Evolutionary conservation across 257 asterid genomes (phyloP).

Genomic region (Solanum neorickii): DNA sequence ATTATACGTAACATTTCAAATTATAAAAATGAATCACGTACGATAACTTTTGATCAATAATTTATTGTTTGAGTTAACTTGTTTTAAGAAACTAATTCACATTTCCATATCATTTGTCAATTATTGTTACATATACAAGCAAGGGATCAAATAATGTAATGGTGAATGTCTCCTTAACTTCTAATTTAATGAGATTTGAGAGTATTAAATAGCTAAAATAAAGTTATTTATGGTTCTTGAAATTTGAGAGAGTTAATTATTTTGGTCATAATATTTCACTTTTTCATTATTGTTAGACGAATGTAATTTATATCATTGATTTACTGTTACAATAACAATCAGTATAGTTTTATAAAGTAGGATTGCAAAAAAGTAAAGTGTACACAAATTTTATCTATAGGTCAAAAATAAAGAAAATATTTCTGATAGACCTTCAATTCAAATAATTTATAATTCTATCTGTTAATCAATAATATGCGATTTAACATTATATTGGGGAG

Average conservation of each 20-base stretch:
- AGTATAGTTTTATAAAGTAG: too few relatives aligned
- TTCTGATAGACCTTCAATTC: not conserved
- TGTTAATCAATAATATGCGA: not conserved
- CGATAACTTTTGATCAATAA: not conserved
- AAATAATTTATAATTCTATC: too few relatives aligned
- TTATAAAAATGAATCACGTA: not conserved
- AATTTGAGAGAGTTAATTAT: not conserved
- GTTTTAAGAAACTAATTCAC: not conserved
- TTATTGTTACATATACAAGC: not conserved
- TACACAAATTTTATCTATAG: too few relatives aligned
- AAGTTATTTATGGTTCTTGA: not conserved
- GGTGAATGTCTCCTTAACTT: not conserved
- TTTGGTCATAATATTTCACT: not conserved
- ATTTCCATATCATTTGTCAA: not conserved
- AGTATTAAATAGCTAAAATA: not conserved
- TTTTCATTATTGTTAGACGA: not conserved
- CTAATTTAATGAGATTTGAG: not conserved
- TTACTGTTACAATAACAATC: accelerated
- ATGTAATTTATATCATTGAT: not conserved
- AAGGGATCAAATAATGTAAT: not conserved
- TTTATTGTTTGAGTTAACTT: too few relatives aligned
- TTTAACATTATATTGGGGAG: not conserved
- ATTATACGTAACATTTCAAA: not conserved
- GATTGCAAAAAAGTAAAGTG: too few relatives aligned
- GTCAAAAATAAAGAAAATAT: too few relatives aligned